Base-by-base conservation (phyloP, 1,284 basidiomycete genomes). In the Cystobasidium slooffiae region DNA sequence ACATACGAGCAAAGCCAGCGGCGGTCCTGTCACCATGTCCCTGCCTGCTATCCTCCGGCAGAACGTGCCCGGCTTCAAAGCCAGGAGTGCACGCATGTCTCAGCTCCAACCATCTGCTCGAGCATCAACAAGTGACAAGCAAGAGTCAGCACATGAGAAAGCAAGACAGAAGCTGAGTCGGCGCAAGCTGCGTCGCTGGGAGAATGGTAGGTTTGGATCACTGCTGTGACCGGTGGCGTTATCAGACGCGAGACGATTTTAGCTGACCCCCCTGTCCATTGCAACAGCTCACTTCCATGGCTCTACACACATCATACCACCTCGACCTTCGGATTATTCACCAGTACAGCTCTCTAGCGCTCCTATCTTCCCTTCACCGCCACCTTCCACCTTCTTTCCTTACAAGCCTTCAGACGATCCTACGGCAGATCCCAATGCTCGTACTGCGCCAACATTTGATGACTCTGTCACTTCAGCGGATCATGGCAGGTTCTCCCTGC, bases 41-140 rank as follows among this genome's bases (percentile, higher is more conserved):
- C 43, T 73, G n/a, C 70, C 70, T 47, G 70, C 70, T 24, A 65
- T 73, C 14, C 70, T 73, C 52, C 55, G 49, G 51, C 70, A 73
- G 70, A 73, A 73, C 41, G 53, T 73, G 18, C 62, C 70, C n/a
- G 70, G 70, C 6, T 73, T 55, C 63, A 73, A 73, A 55, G 51
- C 62, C 22, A 55, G 61, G 37, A 63, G 18, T 20, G 52, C 62
- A 9, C 39, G 55, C 14, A 20, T 59, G 18, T 37, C 53, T 7
- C 64, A 67, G 47, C 51, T 63, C 7, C 70, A 73, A 41, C 44
- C 39, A 3, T 53, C 63, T 16, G 18, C 31, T 37, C 49, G 49
- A 55, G 43, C 46, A 12, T 41, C 24, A 63, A 8, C 44, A 47
- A 37, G n/a, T 31, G 63, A 39, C 7, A 20, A 37, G 41, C 44